Percentiles rank a stretch among this genome's conserved stretches.
phyloP scores from a whole-genome alignment of 2,329 filamentous ascomycete species.

The Aureobasidium melanogenum region DNA sequence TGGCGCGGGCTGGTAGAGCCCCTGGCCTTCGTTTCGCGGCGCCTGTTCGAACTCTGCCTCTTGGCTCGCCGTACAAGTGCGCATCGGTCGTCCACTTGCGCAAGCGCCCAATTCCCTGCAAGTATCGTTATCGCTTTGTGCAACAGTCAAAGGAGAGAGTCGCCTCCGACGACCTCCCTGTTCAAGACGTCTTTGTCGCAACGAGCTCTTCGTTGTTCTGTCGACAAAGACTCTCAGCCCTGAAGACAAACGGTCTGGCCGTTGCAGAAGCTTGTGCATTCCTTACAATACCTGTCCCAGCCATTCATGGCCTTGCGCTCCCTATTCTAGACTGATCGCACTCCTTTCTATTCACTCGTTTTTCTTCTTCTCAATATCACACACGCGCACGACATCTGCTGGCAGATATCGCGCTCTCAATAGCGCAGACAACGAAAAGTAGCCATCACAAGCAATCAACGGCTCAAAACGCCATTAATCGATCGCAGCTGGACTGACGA shows the following conservation, averaged over 20 bases:
- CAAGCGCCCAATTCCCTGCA: neutral
- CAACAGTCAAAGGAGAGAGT: conserved; percentile 7
- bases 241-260: conserved; percentile 7
- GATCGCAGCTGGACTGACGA: conserved; percentile 14
- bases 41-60: neutral
- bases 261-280: conserved; percentile 4
- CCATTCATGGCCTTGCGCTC: neutral
- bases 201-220: neutral
- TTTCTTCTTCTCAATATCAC: neutral
- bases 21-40: neutral
- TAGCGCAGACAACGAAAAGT: neutral
- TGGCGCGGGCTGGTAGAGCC: neutral
- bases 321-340: neutral
- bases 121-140: conserved; percentile 5
- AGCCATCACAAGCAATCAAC: neutral
- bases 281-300: conserved; percentile 9
- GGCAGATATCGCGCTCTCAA: conserved; percentile 5
- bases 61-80: neutral
- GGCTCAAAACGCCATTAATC: neutral
- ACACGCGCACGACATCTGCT: conserved; percentile 8
- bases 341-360: neutral
- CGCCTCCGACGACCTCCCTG: neutral
- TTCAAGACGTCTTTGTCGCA: conserved; percentile 1
- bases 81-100: conserved; percentile 1
- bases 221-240: neutral